Evolutionary conservation across 164 flowering plant genomes (phyloP), one percentile per base, ranked within the genome.

Genomic region (Aristolochia fimbriata): DNA sequence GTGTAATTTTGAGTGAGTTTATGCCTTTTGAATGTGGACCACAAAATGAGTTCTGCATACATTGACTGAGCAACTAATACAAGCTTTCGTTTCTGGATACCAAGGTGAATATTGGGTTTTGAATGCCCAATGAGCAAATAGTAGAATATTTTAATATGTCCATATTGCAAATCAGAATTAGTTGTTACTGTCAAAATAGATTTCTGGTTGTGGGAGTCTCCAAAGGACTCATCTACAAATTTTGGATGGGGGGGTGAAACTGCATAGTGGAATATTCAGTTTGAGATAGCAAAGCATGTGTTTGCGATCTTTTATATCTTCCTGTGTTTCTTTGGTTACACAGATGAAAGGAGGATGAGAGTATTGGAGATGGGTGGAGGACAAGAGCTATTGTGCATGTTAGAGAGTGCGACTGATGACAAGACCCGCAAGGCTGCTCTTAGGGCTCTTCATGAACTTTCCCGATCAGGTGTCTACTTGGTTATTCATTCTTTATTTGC

Each of bases 311-410:
- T 17, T 17, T 56, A 23, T 1, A 6, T 56, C 8, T 30, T n/a
- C 19, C 19, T 30, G 10, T 12, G 19, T 56, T 33, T 30, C 9
- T 31, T 56, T 16, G 58, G 17, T 45, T 59, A 45, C 30, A 6
- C 65, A 86, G 93, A 84, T 74, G 80, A 77, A 66, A 73, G 78
- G 55, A 80, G 87, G 67, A 81, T 75, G 85, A 82, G 77, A 70
- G 76, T 93, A 62, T 79, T 94, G 60, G 91, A 91, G 74, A 72
- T 86, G 66, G 97, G 99, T 59, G 97, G 97, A 19, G 93, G 70
- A 57, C 70, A 81, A 62, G 79, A 76, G 78, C 95, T 91, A 58
- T 45, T 94, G 46, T 78, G 78, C 17, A 88, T 91, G 97, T 66
- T 94, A 67, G 83, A 48, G 45, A 64, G 70, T 74, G 96, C 99